Conservation (phyloP, 2,329 filamentous ascomycete species). For the Tolypocladium tundrense region DNA sequence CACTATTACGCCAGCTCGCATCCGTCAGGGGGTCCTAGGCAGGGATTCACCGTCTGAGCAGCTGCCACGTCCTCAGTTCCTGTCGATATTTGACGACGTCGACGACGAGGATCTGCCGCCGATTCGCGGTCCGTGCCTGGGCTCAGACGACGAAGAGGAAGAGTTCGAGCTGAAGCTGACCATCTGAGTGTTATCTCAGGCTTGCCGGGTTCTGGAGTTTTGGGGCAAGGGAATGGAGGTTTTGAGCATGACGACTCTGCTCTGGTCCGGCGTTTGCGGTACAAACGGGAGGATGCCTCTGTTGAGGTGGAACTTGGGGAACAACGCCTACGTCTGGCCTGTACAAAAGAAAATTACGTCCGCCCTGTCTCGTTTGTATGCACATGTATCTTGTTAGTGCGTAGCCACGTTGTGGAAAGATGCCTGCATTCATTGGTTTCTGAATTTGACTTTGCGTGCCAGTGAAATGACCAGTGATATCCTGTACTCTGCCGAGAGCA, state of each 20-base stretch:
- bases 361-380: not conserved
- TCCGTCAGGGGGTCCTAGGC: slow-evolving; percentile 13
- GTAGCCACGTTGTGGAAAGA: not conserved
- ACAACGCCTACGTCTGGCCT: not conserved
- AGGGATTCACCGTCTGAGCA: slow-evolving; percentile 6
- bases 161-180: slow-evolving; percentile 45
- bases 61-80: slow-evolving; percentile 37
- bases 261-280: not conserved
- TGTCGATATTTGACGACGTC: slow-evolving; percentile 49
- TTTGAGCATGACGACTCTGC: not conserved
- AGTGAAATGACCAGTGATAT: not conserved
- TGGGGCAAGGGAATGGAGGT: not conserved
- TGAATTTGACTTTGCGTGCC: not conserved
- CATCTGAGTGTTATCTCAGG: slow-evolving; percentile 8
- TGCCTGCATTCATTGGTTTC: not conserved
- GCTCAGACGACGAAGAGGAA: slow-evolving; percentile 37
- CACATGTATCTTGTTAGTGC: not conserved
- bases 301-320: not conserved
- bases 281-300: not conserved
- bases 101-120: slow-evolving; percentile 25
- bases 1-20: slow-evolving; percentile 38
- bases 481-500: not conserved
- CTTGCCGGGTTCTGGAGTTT: not conserved
- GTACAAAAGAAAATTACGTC: no score
- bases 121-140: slow-evolving; percentile 11